A percentile compares a stretch with the other conserved stretches of the same genome.
These are phyloP conservation scores for Trametes polyzona DNA, from an alignment of 1,284 basidiomycete species.

Conservation along the genomic window DNA sequence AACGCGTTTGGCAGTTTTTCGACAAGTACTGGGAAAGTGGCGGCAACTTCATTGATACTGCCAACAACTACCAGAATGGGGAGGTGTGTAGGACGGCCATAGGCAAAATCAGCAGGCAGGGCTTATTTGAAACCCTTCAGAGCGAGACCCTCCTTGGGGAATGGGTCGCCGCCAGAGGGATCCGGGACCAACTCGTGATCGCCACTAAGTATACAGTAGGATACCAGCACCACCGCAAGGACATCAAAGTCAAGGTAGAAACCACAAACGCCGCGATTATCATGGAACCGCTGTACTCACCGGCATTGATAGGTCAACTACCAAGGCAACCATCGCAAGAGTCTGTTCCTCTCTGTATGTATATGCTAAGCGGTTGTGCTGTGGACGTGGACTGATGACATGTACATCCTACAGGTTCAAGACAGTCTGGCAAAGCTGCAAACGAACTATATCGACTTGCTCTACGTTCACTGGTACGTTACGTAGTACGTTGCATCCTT, in stretches of 20 bases:
- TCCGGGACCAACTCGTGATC: constrained; percentile 48
- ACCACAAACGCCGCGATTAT: too few relatives aligned
- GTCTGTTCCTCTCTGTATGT: constrained; percentile 12
- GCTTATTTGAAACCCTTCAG: background rate
- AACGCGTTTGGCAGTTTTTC: constrained; percentile 28
- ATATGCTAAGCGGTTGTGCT: too few relatives aligned
- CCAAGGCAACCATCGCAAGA: constrained; percentile 22
- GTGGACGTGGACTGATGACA: background rate
- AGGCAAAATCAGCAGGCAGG: background rate
- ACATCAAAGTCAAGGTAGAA: constrained; percentile 13
- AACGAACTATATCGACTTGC: constrained; percentile 56
- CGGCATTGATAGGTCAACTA: constrained; percentile 9
- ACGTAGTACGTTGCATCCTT: background rate
- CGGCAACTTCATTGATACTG: constrained; percentile 41
- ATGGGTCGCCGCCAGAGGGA: constrained; percentile 44
- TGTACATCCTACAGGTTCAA: constrained; percentile 31
- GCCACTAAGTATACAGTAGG: constrained; percentile 40
- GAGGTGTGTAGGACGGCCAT: constrained; percentile 4
- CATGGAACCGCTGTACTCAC: too few relatives aligned
- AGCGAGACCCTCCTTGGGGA: constrained; percentile 44
- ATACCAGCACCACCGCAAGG: constrained; percentile 3
- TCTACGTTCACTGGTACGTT: constrained; percentile 34
- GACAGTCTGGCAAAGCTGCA: constrained; percentile 57
- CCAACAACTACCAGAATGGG: constrained; percentile 38
- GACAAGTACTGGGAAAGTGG: constrained; percentile 38